Base-by-base conservation (phyloP, 2,329 filamentous ascomycete genomes). In the Fusarium sp. region DNA sequence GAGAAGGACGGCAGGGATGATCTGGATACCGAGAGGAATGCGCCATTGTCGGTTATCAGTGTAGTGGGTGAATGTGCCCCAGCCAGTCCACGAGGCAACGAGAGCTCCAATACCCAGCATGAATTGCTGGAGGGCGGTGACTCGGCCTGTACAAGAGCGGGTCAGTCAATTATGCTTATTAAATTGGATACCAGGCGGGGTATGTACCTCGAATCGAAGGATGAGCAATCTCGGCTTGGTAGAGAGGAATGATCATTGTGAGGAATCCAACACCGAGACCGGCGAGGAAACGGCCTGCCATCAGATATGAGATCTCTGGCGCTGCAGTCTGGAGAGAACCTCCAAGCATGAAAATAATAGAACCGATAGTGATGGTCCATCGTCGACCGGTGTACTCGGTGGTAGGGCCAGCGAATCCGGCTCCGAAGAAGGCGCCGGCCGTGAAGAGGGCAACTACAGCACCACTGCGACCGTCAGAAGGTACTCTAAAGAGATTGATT, bases 181-280 rank as follows among this genome's bases (percentile, higher is more conserved):
- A n/a, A 37, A 37, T 10, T 37, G 35, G 35, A n/a, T 37, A n/a
- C n/a, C 7, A 17, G 35, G 30, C 14, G 14, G 35, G 35, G 35
- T n/a, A 30, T 30, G 10, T 23, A 37, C 35, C 35, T 37, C 92
- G 87, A 72, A 95, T 95, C 59, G 85, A 86, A 2, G 92, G 92
- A 75, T 95, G 92, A 5, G 90, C 89, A 23, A 95, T 84, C 74
- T 96, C 92, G 22, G 90, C 91, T 75, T 94, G 92, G 75, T 94
- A 95, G 0, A 94, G 78, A 3, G 92, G 78, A 55, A 81, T 76
- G 11, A 78, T 77, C 77, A 79, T 79, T 45, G 75, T 73, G 56
- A 81, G 61, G 60, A 80, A 77, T 52, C 82, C 78, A 58, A 86
- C 83, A 40, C 84, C 87, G 14, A 35, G 46, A 54, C 91, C 92